A percentile compares a stretch with the other conserved stretches of the same genome.
phyloP scores from a whole-genome alignment of 2,329 filamentous ascomycete genomes.

The Fusarium oxysporum region DNA sequence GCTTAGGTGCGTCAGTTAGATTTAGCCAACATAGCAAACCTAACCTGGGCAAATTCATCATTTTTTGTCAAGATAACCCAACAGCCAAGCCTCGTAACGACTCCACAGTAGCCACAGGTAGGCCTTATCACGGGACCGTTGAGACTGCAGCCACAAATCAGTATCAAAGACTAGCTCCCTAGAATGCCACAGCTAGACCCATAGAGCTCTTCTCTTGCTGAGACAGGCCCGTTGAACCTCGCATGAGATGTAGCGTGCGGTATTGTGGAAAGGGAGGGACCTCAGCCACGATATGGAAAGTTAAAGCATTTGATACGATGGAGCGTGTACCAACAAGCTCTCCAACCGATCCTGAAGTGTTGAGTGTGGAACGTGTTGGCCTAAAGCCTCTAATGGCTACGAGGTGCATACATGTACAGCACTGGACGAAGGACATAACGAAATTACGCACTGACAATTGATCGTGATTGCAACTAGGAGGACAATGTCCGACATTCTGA shows the following conservation, averaged over 20 bases:
- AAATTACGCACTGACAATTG: neutral
- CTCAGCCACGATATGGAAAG: neutral
- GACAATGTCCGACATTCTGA: neutral
- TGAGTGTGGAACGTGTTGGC: too few species aligned
- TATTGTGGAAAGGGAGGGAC: neutral
- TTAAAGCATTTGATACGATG: neutral
- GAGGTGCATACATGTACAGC: neutral
- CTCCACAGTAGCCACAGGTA: slow-evolving; percentile 39
- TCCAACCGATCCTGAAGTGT: neutral
- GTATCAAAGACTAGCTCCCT: neutral
- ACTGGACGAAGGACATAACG: neutral
- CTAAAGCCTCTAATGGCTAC: neutral
- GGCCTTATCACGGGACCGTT: slow-evolving; percentile 40
- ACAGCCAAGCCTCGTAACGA: neutral
- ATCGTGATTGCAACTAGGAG: neutral
- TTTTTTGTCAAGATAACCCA: neutral
- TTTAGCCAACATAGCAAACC: neutral
- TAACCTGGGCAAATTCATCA: slow-evolving; percentile 1
- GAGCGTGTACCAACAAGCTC: neutral
- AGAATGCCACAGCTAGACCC: neutral
- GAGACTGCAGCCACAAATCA: slow-evolving; percentile 7
- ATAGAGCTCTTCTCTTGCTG: neutral
- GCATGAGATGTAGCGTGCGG: neutral
- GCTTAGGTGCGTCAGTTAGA: neutral
- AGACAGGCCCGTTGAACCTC: neutral